phyloP scores from a whole-genome alignment of 805 yeast genomes.

The Candida fluviatilis region DNA sequence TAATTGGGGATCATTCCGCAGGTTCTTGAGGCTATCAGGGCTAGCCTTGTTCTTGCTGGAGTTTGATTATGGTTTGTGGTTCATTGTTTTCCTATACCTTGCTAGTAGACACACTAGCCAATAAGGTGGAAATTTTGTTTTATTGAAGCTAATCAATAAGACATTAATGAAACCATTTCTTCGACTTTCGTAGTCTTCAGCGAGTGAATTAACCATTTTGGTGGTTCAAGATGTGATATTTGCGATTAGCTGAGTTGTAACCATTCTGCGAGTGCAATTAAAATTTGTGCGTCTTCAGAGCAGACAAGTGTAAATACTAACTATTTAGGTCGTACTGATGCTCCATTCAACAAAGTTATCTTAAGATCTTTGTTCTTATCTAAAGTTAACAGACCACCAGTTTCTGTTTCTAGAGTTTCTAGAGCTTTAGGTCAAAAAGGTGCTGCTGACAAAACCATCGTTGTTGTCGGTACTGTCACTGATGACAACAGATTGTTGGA shows the following conservation, averaged over 20 bases:
- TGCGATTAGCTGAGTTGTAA: conserved; percentile 3
- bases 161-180: neutral
- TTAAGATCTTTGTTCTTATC: conserved; percentile 93
- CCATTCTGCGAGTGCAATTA: conserved; percentile 36
- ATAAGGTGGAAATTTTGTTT: conserved; percentile 1
- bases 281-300: conserved; percentile 39
- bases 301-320: conserved; percentile 34
- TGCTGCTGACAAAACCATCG: conserved; percentile 87
- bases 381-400: conserved; percentile 99
- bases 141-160: neutral
- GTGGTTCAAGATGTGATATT: conserved; percentile 1
- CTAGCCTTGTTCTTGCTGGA: no score
- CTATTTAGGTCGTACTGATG: conserved; percentile 89
- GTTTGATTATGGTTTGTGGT: neutral
- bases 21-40: no score
- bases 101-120: neutral
- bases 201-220: conserved; percentile 1
- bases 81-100: conserved; percentile 1
- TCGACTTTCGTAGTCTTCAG: conserved; percentile 4
- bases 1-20: neutral
- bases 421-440: conserved; percentile 79
- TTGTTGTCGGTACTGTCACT: conserved; percentile 99
- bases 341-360: conserved; percentile 97
- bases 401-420: conserved; percentile 87
- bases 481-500: conserved; percentile 93